Evolutionary conservation across 2,329 filamentous ascomycete species (phyloP).

Genomic region (Trichoderma afroharzianum): DNA sequence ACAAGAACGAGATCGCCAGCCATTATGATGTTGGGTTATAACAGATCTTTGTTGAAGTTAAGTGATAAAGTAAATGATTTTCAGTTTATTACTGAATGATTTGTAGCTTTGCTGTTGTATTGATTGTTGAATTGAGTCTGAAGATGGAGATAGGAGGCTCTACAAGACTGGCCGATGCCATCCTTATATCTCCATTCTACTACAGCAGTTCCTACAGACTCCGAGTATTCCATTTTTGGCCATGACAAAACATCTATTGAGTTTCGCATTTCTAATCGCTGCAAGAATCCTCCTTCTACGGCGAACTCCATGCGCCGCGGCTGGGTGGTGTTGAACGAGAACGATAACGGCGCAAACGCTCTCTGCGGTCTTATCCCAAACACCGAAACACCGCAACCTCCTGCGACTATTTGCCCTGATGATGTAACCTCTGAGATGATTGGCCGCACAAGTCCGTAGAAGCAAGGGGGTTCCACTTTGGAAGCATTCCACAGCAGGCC

Average conservation of each 20-base stretch:
- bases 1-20: conserved; percentile 16
- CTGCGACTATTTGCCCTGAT: background rate
- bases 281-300: background rate
- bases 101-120: background rate
- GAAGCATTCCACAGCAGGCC: background rate
- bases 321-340: background rate
- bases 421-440: background rate
- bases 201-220: background rate
- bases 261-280: background rate
- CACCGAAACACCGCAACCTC: background rate
- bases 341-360: background rate
- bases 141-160: background rate
- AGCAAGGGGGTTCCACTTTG: background rate
- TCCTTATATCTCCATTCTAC: conserved; percentile 7
- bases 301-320: background rate
- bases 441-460: background rate
- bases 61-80: background rate
- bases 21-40: background rate
- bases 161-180: background rate
- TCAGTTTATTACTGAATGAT: background rate
- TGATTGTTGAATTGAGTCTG: background rate
- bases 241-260: background rate
- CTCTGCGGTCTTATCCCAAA: background rate
- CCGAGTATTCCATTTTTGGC: background rate
- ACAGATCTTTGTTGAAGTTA: background rate